Evolutionary conservation across 192 early-diverging fungal genomes (phyloP), one percentile per base, ranked within the genome.

Genomic region (Rhizoclosmatium sp.): DNA sequence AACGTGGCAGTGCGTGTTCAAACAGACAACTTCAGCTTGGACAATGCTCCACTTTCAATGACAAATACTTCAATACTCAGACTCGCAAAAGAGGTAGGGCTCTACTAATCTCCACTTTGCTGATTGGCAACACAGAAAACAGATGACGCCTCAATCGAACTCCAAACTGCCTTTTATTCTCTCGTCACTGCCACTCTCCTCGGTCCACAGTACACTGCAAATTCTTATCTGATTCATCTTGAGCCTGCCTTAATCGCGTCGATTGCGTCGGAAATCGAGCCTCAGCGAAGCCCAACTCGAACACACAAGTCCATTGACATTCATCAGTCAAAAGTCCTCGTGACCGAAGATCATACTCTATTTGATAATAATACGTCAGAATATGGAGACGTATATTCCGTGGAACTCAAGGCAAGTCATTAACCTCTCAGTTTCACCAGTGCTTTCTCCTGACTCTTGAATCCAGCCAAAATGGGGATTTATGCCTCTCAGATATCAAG

Each of bases 401-500:
- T 71, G 16, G 70, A 71, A 71, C 21, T 71, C 16, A 71, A 71
- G 31, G 31, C 31, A 31, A 31, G 31, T 31, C 44, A 47, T 69
- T 47, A 14, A 40, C 47, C 47, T 47, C 47, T 4, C 40, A 47
- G n/a, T n/a, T n/a, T n/a, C n/a, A n/a, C n/a, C n/a, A n/a, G n/a
- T n/a, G n/a, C 41, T 65, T 65, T 65, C n/a, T 7, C 14, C 40
- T 65, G n/a, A 65, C 19, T 39, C 65, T 16, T 39, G 14, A 19
- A 47, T 2, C 14, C 68, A 69, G 70, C 70, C 70, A 45, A 71
- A 71, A 58, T 71, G 70, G 70, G 56, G 48, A 71, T 71, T 71
- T 45, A 51, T 71, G 23, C 70, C 70, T 23, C 7, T 23, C 9
- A 14, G 12, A 44, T 23, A 49, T 47, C 67, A 69, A n/a, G 16